Conservation (phyloP, 2,329 filamentous ascomycete genomes). For the Sporothrix globosa region DNA sequence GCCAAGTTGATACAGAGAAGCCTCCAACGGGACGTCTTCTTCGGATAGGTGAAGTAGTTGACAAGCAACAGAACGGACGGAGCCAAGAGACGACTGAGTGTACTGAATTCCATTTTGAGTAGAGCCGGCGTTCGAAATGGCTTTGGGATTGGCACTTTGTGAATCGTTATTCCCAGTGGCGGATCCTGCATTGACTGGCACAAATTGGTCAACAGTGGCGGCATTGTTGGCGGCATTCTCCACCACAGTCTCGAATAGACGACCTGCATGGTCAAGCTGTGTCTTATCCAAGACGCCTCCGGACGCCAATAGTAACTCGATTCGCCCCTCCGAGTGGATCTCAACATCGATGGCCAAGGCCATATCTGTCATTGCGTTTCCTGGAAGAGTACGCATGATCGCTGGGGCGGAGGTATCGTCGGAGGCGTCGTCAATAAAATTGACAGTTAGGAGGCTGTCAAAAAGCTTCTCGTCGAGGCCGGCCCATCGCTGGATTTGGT, state of each 20-base stretch:
- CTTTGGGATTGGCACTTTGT: background rate
- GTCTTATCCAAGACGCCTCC: slow-evolving; percentile 17
- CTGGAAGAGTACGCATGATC: slow-evolving; percentile 33
- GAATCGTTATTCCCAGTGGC: no score
- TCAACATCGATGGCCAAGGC: slow-evolving; percentile 38
- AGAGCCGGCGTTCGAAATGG: background rate
- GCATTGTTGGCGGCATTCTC: slow-evolving; percentile 20
- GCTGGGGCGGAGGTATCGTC: background rate
- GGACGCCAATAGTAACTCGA: slow-evolving; percentile 29
- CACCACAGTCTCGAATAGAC: slow-evolving; percentile 35
- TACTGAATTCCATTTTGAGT: background rate
- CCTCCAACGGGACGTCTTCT: slow-evolving; percentile 30
- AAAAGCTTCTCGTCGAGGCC: slow-evolving; percentile 37
- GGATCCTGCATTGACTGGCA: background rate
- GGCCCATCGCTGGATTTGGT: slow-evolving; percentile 38
- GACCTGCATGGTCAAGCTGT: slow-evolving; percentile 25
- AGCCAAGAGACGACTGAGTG: background rate
- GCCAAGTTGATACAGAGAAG: slow-evolving; percentile 37
- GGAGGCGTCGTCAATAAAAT: slow-evolving; percentile 24
- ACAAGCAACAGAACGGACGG: background rate
- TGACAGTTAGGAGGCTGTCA: slow-evolving; percentile 38
- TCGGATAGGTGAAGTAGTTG: slow-evolving; percentile 31
- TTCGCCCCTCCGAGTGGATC: slow-evolving; percentile 35
- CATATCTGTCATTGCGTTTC: slow-evolving; percentile 34
- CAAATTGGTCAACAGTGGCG: slow-evolving; percentile 33